Evolutionary conservation across 176 grass and related monocot genomes (phyloP).

Genomic region (Raddia distichophylla): DNA sequence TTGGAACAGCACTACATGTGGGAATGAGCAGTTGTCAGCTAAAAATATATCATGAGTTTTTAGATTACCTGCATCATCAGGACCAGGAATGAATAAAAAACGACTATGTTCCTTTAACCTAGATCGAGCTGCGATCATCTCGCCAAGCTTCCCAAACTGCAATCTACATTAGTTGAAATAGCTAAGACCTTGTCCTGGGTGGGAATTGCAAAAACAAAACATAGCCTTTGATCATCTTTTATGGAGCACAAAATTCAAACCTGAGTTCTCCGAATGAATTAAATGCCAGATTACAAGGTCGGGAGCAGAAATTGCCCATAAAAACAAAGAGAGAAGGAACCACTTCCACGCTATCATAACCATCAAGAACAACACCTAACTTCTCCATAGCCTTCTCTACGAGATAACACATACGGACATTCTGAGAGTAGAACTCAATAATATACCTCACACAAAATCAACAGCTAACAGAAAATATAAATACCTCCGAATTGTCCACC

Average conservation of each 20-base stretch:
- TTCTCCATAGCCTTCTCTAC: slow-evolving; percentile 89
- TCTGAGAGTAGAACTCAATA: slow-evolving; percentile 38
- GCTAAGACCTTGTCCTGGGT: slow-evolving; percentile 18
- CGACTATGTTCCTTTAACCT: slow-evolving; percentile 82
- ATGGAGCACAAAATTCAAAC: slow-evolving; percentile 39
- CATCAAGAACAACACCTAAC: slow-evolving; percentile 81
- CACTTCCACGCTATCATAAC: slow-evolving; percentile 83
- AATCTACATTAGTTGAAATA: slow-evolving; percentile 52
- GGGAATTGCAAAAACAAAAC: slow-evolving; percentile 1
- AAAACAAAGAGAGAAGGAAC: slow-evolving; percentile 95
- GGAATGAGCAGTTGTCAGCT: slow-evolving; percentile 28
- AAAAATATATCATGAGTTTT: slow-evolving; percentile 33
- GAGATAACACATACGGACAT: slow-evolving; percentile 50
- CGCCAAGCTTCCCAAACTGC: slow-evolving; percentile 89
- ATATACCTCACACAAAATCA: slow-evolving; percentile 15
- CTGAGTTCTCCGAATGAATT: slow-evolving; percentile 87
- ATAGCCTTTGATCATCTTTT: slow-evolving; percentile 7
- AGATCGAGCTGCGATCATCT: slow-evolving; percentile 76
- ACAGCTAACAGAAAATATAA: slow-evolving; percentile 39
- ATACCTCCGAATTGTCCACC: slow-evolving; percentile 89
- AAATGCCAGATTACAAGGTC: slow-evolving; percentile 80
- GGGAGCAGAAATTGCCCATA: slow-evolving; percentile 96
- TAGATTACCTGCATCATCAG: slow-evolving; percentile 84
- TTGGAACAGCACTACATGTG: neutral
- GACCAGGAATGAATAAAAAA: slow-evolving; percentile 91